phyloP scores from a whole-genome alignment of 192 early-diverging fungal species.

The Coemansia sp. region DNA sequence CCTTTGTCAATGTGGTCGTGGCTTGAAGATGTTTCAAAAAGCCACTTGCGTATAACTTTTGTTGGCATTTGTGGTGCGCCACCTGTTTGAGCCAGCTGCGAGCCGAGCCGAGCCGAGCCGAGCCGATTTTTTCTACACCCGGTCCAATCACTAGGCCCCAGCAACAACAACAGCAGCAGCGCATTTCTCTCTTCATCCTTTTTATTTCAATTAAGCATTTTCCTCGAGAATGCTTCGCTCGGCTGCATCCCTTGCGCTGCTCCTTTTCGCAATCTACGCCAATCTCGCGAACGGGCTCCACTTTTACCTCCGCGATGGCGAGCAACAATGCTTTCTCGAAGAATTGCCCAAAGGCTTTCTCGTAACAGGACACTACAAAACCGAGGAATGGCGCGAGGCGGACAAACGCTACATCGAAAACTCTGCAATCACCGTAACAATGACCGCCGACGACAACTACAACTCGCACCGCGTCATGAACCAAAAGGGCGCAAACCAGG shows the following conservation, averaged over 20 bases:
- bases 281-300: conserved; percentile 62
- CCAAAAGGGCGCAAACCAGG: conserved; percentile 67
- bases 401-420: conserved; percentile 61
- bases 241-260: conserved; percentile 17
- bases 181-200: neutral
- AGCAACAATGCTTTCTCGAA: conserved; percentile 91
- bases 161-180: neutral
- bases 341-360: conserved; percentile 88
- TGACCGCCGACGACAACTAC: conserved; percentile 69
- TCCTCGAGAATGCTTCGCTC: conserved; percentile 25
- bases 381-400: conserved; percentile 75
- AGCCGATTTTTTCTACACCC: neutral
- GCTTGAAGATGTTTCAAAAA: neutral
- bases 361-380: conserved; percentile 78
- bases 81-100: neutral
- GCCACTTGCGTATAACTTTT: neutral
- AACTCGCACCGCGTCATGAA: conserved; percentile 61
- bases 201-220: neutral
- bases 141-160: neutral
- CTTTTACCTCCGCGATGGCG: conserved; percentile 87
- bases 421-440: conserved; percentile 60
- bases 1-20: too few species aligned
- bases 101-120: neutral
- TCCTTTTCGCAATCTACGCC: conserved; percentile 14
- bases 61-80: neutral